Conservation (phyloP, 2,329 filamentous ascomycete species). For the Didymella pinodella region DNA sequence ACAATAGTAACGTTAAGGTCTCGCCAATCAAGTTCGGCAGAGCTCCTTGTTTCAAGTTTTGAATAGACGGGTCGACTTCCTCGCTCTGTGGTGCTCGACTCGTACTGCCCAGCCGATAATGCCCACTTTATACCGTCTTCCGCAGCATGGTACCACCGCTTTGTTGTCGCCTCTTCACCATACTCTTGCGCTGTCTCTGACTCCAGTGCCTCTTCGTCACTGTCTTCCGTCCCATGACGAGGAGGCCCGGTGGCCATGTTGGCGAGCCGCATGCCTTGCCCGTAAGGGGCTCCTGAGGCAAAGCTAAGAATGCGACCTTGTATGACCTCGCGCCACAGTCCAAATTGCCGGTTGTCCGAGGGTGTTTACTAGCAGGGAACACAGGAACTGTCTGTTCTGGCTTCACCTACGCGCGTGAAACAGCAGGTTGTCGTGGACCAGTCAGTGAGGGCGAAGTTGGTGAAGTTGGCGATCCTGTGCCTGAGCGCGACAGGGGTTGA, state of each 20-base stretch:
- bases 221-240: conserved; percentile 38
- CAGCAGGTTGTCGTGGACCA: conserved; percentile 40
- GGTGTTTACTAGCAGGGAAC: conserved; percentile 35
- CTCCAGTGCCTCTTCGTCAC: conserved; percentile 35
- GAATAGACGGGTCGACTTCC: conserved; percentile 37
- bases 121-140: conserved; percentile 41
- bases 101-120: conserved; percentile 34
- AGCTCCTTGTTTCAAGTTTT: conserved; percentile 49
- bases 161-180: conserved; percentile 33
- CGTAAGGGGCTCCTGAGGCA: conserved; percentile 29
- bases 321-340: conserved; percentile 32
- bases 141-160: conserved; percentile 32
- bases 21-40: conserved; percentile 43
- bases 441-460: conserved; percentile 36
- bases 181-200: conserved; percentile 27
- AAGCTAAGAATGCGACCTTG: conserved; percentile 42
- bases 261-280: conserved; percentile 33
- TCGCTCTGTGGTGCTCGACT: conserved; percentile 39
- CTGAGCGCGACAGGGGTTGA: conserved; percentile 29
- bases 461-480: conserved; percentile 40
- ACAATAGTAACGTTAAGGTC: conserved; percentile 34
- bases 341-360: conserved; percentile 36
- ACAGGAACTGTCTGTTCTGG: conserved; percentile 32
- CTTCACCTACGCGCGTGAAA: conserved; percentile 42
- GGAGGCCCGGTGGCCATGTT: conserved; percentile 33